A percentile compares a stretch with the other conserved stretches of the same genome.
phyloP scores from a whole-genome alignment of 2,329 filamentous ascomycete species.

The Alternaria gaisen region DNA sequence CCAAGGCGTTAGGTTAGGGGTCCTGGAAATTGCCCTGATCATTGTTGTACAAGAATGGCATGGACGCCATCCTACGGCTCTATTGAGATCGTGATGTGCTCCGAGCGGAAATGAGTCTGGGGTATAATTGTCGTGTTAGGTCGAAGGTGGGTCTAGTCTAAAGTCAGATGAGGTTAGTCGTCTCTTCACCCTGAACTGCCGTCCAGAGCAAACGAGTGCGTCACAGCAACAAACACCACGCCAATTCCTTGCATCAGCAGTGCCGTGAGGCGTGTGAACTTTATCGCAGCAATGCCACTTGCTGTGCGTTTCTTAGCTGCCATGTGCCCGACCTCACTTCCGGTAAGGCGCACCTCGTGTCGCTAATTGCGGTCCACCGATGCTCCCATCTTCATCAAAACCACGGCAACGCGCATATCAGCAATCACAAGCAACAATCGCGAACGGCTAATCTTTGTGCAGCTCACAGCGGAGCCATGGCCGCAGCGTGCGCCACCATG shows the following conservation, averaged over 20 bases:
- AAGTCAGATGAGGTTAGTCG: conserved; percentile 7
- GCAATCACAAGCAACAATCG: conserved; percentile 19
- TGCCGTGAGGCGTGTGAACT: not conserved
- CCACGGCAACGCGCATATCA: conserved; percentile 14
- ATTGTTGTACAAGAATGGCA: conserved; percentile 37
- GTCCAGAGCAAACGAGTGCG: conserved; percentile 6
- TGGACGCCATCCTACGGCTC: conserved; percentile 32
- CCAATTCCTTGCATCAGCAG: conserved; percentile 12
- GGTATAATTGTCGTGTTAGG: conserved; percentile 25
- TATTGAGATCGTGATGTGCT: conserved; percentile 37
- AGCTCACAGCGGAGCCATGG: conserved; percentile 27
- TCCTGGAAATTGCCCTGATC: conserved; percentile 39
- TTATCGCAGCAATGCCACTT: not conserved
- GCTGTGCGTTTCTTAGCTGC: not conserved
- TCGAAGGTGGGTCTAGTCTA: conserved; percentile 5
- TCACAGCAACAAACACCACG: conserved; percentile 20
- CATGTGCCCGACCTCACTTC: not conserved
- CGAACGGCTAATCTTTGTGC: conserved; percentile 31
- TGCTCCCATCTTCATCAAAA: conserved; percentile 10
- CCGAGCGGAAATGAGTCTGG: conserved; percentile 45
- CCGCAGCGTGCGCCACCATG: conserved; percentile 25
- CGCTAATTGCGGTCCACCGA: conserved; percentile 2
- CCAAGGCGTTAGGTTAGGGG: conserved; percentile 44
- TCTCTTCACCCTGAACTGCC: conserved; percentile 17
- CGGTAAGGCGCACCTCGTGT: conserved; percentile 3